Evolutionary conservation across 441 rosid species (phyloP), one percentile per base, ranked within the genome.

Genomic region (Bocquillonia castaneifolia): DNA sequence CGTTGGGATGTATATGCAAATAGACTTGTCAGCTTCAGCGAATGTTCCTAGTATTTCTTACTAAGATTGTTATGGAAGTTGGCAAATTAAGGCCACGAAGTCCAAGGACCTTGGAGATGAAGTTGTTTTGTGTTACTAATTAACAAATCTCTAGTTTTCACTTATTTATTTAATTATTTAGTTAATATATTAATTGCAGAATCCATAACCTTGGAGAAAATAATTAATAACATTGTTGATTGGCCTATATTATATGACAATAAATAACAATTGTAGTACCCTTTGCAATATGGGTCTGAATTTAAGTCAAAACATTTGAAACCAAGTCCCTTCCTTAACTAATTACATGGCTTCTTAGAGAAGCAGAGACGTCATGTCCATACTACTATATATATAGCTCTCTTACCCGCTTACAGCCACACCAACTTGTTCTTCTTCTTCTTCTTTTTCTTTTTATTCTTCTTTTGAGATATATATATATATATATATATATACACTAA

Each of bases 1-100:
- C n/a, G n/a, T n/a, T n/a, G n/a, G n/a, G n/a, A n/a, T n/a, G n/a
- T n/a, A n/a, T n/a, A n/a, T n/a, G n/a, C n/a, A n/a, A n/a, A n/a
- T n/a, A n/a, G n/a, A n/a, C n/a, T n/a, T n/a, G n/a, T n/a, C n/a
- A n/a, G n/a, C 9, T 36, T 10, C 39, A 36, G 39, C 39, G 64
- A 60, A 60, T 40, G 64, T 40, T 60, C 64, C 34, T 8, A 23
- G 25, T 31, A 1, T 14, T 0, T 3, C 23, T 31, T 31, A 20
- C 64, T 6, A 40, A 40, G 51, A 60, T 60, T 60, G 64, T 40
- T 15, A 40, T 40, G 18, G 51, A 60, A 60, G 50, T 25, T 60
- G 51, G 29, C 9, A 18, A 40, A 59, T n/a, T n/a, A n/a, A n/a
- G 45, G 22, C 18, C 12, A 2, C 39, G n/a, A n/a, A n/a, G n/a